These are phyloP conservation scores for Wallacemonas sp. DNA, from an alignment of 208 protist genomes.

Conservation along the genomic window DNA sequence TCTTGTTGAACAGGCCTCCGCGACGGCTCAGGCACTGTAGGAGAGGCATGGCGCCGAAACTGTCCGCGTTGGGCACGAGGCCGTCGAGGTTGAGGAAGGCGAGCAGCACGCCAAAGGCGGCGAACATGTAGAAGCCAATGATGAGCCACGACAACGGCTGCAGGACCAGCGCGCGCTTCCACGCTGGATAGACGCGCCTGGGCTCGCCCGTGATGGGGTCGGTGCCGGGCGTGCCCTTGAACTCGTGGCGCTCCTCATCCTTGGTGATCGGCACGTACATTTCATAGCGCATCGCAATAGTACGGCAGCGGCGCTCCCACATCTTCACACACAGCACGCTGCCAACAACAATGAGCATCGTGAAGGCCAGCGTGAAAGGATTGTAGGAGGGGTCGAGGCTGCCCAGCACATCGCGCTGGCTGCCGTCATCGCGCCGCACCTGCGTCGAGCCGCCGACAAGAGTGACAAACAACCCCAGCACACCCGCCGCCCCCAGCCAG, in stretches of 20 bases:
- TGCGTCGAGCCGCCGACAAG: slow-evolving; percentile 24
- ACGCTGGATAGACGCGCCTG: slow-evolving; percentile 46
- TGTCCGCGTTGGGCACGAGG: slow-evolving; percentile 26
- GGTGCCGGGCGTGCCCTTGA: slow-evolving; percentile 31
- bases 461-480: slow-evolving; percentile 28
- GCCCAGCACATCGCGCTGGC: slow-evolving; percentile 14
- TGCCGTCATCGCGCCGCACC: slow-evolving; percentile 1
- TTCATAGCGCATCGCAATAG: slow-evolving; percentile 38
- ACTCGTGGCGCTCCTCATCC: slow-evolving; percentile 45
- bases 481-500: slow-evolving; percentile 49
- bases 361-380: slow-evolving; percentile 38
- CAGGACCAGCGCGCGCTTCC: slow-evolving; percentile 37
- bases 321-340: slow-evolving; percentile 59
- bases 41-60: slow-evolving; percentile 20
- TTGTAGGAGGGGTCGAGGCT: slow-evolving; percentile 15
- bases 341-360: slow-evolving; percentile 45
- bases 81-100: slow-evolving; percentile 63
- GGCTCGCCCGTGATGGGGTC: slow-evolving; percentile 45
- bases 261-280: slow-evolving; percentile 46
- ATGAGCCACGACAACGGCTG: slow-evolving; percentile 44
- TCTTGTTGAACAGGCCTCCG: slow-evolving; percentile 50
- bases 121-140: slow-evolving; percentile 39
- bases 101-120: slow-evolving; percentile 42
- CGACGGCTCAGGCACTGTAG: slow-evolving; percentile 34
- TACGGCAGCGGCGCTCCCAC: slow-evolving; percentile 59